Conservation (phyloP, 768 basidiomycete genomes). For the Termitomyces sp. region DNA sequence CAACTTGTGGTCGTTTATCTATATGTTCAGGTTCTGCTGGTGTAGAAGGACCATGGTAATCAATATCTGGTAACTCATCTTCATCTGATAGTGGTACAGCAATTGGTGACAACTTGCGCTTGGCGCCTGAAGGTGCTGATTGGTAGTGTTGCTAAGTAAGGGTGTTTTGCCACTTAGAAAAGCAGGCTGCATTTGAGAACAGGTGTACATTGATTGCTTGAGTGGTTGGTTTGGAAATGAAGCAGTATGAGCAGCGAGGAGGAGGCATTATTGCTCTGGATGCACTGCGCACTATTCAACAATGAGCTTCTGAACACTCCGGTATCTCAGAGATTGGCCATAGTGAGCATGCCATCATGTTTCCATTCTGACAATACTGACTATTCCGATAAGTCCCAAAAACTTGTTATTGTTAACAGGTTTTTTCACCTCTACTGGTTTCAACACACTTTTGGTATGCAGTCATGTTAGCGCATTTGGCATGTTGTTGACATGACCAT, state of each 20-base stretch:
- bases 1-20: not conserved
- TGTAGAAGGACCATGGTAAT: conserved; percentile 9
- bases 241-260: not conserved
- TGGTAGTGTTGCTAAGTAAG: not conserved
- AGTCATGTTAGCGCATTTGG: not conserved
- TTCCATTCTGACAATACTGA: not conserved
- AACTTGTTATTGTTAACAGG: not conserved
- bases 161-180: not conserved
- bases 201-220: not conserved
- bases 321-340: not conserved
- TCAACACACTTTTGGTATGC: not conserved
- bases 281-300: not conserved
- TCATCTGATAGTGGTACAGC: not conserved
- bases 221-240: not conserved
- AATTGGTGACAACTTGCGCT: not conserved
- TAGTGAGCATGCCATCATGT: not conserved
- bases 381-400: not conserved
- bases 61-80: conserved; percentile 22
- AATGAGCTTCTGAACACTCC: not conserved
- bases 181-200: not conserved
- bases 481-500: not conserved
- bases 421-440: not conserved
- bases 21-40: not conserved
- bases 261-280: not conserved
- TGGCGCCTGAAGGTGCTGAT: not conserved